Evolutionary conservation across 2,329 filamentous ascomycete species (phyloP).

Genomic region (Mycocentrospora acerina): DNA sequence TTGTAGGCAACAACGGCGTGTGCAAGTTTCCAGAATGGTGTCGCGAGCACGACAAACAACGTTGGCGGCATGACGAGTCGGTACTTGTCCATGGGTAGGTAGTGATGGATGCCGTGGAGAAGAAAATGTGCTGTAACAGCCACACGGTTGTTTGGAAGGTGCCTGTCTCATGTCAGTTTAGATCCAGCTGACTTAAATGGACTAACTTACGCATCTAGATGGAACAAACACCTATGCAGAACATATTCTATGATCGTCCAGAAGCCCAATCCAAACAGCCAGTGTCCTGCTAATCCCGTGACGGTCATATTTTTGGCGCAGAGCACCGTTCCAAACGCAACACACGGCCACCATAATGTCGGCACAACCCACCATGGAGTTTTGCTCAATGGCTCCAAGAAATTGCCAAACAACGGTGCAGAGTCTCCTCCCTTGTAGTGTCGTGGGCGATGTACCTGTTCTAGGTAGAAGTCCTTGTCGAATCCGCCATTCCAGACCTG

Average conservation of each 20-base stretch:
- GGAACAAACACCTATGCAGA: constrained; percentile 88
- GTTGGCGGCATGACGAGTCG: constrained; percentile 95
- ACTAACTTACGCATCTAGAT: constrained; percentile 77
- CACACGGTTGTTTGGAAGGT: constrained; percentile 88
- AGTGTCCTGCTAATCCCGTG: constrained; percentile 60
- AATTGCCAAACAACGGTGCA: constrained; percentile 94
- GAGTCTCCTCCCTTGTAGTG: constrained; percentile 94
- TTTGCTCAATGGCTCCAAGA: constrained; percentile 94
- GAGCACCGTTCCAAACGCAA: constrained; percentile 70
- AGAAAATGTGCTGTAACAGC: constrained; percentile 86
- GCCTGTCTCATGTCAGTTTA: constrained; percentile 52
- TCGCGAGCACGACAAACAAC: constrained; percentile 78
- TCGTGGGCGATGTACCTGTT: constrained; percentile 91
- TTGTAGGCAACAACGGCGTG: constrained; percentile 79
- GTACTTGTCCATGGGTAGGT: constrained; percentile 98
- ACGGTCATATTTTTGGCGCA: constrained; percentile 59
- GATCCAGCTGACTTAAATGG: constrained; percentile 19
- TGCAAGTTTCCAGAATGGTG: constrained; percentile 90
- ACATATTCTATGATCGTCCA: constrained; percentile 92
- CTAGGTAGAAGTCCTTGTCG: constrained; percentile 91
- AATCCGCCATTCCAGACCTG: constrained; percentile 90
- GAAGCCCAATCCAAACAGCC: constrained; percentile 68
- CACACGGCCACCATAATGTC: constrained; percentile 77
- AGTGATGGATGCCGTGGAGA: constrained; percentile 96
- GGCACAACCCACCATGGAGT: constrained; percentile 95